Evolutionary conservation across 2,329 filamentous ascomycete species (phyloP), one percentile per base, ranked within the genome.

Genomic region (Pseudohalonectria lignicola): DNA sequence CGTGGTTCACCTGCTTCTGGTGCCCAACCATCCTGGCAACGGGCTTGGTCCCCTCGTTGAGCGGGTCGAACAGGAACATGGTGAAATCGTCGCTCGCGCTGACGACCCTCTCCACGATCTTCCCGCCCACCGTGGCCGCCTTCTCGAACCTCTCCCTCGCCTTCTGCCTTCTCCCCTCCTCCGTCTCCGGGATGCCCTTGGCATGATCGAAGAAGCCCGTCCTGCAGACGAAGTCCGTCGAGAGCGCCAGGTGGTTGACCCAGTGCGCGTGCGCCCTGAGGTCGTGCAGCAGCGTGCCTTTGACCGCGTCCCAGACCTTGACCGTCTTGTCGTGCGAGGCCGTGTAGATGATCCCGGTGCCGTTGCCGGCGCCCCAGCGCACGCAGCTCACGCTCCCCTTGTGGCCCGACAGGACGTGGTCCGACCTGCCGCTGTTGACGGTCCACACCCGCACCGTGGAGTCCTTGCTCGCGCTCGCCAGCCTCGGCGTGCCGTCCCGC

Each of bases 1-100:
- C 88, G 55, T 95, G 85, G 57, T 96, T 95, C 48, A 96, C 88
- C 54, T 90, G 85, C 62, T 96, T 96, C 57, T 95, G 86, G 53
- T 98, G 92, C 2, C 92, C 92, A n/a, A 86, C 62, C 62, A 96
- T 74, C 25, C 87, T 72, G n/a, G 85, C 82, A 4, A 96, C 67
- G 1, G 90, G 88, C 57, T 96, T 95, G 7, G 70, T 84, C 4
- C 81, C 79, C 42, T 71, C 60, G 31, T 68, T 70, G 9, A 79
- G 69, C 0, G 88, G 88, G 43, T 93, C 85, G 90, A 90, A 98
- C 7, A 98, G 71, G 55, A 87, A 94, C 74, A 98, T 90, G 5
- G 88, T 94, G 57, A 88, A 94, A 58, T 98, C 92, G 54, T 96
- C 92, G 47, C 44, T 47, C 10, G 90, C 92, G 8, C 87, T 93